Evolutionary conservation across 192 early-diverging fungal species (phyloP).

Genomic region (Backusella westeae): DNA sequence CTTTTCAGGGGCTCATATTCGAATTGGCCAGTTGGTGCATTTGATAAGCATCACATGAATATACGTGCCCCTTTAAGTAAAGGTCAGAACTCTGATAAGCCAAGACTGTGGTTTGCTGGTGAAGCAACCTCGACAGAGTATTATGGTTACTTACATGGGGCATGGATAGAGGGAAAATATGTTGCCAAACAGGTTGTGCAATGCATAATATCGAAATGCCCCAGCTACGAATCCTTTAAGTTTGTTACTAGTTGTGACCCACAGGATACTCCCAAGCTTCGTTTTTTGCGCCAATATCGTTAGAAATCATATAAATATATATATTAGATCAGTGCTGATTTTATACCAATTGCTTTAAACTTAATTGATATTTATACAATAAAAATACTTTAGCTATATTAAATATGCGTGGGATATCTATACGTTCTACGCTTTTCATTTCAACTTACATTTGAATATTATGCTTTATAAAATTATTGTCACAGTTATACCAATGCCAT

Average conservation of each 20-base stretch:
- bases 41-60: conserved; percentile 28
- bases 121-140: conserved; percentile 32
- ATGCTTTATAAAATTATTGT: too few species aligned
- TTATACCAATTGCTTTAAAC: background rate
- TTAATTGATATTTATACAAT: background rate
- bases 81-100: background rate
- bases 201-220: conserved; percentile 15
- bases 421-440: too few species aligned
- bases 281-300: background rate
- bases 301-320: background rate
- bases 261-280: background rate
- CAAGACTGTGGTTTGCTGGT: conserved; percentile 41
- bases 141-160: conserved; percentile 43
- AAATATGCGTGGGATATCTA: too few species aligned
- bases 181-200: conserved; percentile 15
- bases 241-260: conserved; percentile 16
- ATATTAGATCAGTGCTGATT: background rate
- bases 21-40: conserved; percentile 39
- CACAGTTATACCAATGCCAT: too few species aligned
- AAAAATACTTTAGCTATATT: background rate
- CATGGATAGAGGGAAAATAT: conserved; percentile 33
- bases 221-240: background rate
- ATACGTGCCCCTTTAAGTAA: conserved; percentile 33
- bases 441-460: too few species aligned
- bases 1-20: conserved; percentile 41